These are phyloP conservation scores for Mollisia scopiformis DNA, from an alignment of 2,329 filamentous ascomycete species.

Conservation along the genomic window DNA sequence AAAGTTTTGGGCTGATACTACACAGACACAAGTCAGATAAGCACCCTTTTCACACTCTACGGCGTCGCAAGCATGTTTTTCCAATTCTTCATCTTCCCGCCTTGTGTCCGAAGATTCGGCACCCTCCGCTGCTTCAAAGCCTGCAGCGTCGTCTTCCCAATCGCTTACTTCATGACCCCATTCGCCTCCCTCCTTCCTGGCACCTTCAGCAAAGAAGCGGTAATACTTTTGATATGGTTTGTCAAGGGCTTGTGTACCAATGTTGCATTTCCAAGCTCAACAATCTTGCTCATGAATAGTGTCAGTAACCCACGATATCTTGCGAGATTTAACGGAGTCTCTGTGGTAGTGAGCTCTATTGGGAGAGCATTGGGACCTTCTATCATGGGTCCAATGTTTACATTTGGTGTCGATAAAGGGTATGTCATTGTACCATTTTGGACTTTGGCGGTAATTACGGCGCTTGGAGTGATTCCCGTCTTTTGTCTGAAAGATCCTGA, in stretches of 20 bases:
- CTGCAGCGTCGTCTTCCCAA: slow-evolving; percentile 68
- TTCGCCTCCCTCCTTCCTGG: neutral
- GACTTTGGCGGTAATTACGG: neutral
- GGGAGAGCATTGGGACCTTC: neutral
- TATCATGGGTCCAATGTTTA: slow-evolving; percentile 1
- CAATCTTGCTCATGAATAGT: neutral
- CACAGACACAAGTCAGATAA: neutral
- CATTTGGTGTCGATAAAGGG: neutral
- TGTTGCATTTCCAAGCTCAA: neutral
- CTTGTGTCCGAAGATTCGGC: slow-evolving; percentile 72
- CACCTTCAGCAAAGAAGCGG: neutral
- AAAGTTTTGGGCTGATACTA: neutral
- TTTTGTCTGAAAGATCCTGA: neutral
- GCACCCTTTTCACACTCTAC: neutral
- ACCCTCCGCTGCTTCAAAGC: slow-evolving; percentile 71
- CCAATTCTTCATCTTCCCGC: slow-evolving; percentile 59
- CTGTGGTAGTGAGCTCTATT: neutral
- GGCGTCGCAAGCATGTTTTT: slow-evolving; percentile 1
- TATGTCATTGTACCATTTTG: neutral
- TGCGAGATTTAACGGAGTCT: neutral
- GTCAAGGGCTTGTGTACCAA: neutral
- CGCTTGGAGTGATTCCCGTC: neutral
- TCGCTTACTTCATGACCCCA: neutral
- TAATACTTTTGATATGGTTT: neutral
- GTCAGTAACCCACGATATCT: neutral